Conservation (phyloP, 2,329 filamentous ascomycete genomes). For the Fusarium anthophilum region DNA sequence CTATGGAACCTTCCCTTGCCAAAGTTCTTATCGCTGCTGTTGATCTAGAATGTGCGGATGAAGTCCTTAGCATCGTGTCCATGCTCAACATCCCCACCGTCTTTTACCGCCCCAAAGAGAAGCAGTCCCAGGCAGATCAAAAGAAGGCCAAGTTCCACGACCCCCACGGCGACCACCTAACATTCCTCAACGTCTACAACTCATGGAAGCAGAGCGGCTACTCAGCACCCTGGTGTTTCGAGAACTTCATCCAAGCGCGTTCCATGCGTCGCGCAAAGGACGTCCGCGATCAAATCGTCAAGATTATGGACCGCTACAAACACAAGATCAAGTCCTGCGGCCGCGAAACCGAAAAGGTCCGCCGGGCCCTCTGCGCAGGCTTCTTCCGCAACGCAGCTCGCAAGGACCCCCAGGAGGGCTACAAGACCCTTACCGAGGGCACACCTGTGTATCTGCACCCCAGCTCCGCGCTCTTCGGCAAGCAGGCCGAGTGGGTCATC, state of each 20-base stretch:
- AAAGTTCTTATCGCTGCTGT: constrained; percentile 91
- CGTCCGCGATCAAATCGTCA: constrained; percentile 88
- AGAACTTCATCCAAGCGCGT: constrained; percentile 96
- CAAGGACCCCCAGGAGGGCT: constrained; percentile 96
- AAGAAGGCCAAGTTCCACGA: constrained; percentile 99
- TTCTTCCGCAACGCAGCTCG: constrained; percentile 96
- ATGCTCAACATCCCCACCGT: constrained; percentile 90
- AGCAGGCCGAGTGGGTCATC: constrained; percentile 95
- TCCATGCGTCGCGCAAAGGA: constrained; percentile 91
- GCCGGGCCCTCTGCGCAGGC: constrained; percentile 88
- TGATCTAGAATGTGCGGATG: constrained; percentile 89
- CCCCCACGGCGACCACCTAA: constrained; percentile 91
- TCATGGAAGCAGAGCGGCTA: constrained; percentile 90
- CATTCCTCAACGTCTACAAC: constrained; percentile 95
- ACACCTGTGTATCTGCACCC: constrained; percentile 97
- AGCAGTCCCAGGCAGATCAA: constrained; percentile 94
- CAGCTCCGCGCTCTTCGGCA: constrained; percentile 89
- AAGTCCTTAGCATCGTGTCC: constrained; percentile 92
- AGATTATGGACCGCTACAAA: constrained; percentile 93
- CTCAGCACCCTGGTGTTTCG: constrained; percentile 91
- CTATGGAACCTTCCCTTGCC: constrained; percentile 92
- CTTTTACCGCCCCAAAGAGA: constrained; percentile 97
- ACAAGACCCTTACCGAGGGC: constrained; percentile 95
- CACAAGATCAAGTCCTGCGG: constrained; percentile 87
- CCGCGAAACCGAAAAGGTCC: constrained; percentile 84